A percentile compares a stretch with the other conserved stretches of the same genome.
phyloP scores from a whole-genome alignment of 306 rosid genomes.

The Glycine soja region DNA sequence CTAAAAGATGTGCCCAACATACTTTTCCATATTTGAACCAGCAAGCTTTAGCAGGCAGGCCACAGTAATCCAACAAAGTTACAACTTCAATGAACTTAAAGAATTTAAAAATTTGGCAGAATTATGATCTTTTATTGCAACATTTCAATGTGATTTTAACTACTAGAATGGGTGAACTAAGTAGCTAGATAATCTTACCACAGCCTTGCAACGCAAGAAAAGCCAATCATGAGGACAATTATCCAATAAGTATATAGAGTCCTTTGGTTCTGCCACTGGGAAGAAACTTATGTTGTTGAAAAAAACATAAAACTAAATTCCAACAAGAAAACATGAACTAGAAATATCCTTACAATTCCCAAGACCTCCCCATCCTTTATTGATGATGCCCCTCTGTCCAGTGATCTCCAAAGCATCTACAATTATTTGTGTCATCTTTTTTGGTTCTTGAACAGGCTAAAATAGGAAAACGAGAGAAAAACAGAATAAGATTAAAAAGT shows the following conservation, averaged over 20 bases:
- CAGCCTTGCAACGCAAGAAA: slow-evolving; percentile 98
- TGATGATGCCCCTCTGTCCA: slow-evolving; percentile 96
- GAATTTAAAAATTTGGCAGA: not conserved
- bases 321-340: slow-evolving; percentile 15
- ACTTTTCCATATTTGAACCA: slow-evolving; percentile 13
- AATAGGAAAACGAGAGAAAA: slow-evolving; percentile 21
- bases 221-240: slow-evolving; percentile 98
- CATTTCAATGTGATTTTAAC: slow-evolving; percentile 26
- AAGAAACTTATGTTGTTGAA: slow-evolving; percentile 51
- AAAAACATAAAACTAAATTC: slow-evolving; percentile 13
- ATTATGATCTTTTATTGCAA: not conserved
- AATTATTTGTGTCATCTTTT: slow-evolving; percentile 89
- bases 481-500: slow-evolving; percentile 10
- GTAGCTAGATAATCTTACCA: slow-evolving; percentile 70
- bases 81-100: not conserved
- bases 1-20: slow-evolving; percentile 1
- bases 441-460: slow-evolving; percentile 97
- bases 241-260: slow-evolving; percentile 81
- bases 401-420: slow-evolving; percentile 88
- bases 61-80: slow-evolving; percentile 2
- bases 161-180: slow-evolving; percentile 24
- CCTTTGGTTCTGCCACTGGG: slow-evolving; percentile 92
- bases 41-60: not conserved
- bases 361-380: slow-evolving; percentile 99
- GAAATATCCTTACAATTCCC: slow-evolving; percentile 73